Conservation (phyloP, 1,284 basidiomycete species). For the Mycosarcoma mackinlayi region DNA sequence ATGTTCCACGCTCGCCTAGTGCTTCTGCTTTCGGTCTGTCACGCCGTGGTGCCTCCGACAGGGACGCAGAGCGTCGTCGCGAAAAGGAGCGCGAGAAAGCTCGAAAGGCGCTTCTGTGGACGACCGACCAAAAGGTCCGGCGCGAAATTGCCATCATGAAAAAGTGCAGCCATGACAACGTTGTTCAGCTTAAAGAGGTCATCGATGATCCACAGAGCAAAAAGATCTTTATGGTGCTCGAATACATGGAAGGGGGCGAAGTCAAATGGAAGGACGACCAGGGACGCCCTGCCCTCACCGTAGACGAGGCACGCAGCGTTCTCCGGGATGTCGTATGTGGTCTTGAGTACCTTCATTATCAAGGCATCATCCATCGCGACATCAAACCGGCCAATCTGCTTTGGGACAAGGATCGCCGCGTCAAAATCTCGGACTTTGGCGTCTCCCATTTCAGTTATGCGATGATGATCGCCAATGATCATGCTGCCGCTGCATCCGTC, state of each 20-base stretch:
- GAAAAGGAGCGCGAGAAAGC: constrained; percentile 56
- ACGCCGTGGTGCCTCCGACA: constrained; percentile 34
- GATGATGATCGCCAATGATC: constrained; percentile 63
- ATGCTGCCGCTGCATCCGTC: constrained; percentile 17
- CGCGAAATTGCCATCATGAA: constrained; percentile 95
- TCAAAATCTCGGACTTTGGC: constrained; percentile 98
- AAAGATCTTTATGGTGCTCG: constrained; percentile 96
- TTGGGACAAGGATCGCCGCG: constrained; percentile 81
- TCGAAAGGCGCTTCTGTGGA: constrained; percentile 57
- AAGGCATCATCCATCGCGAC: constrained; percentile 98
- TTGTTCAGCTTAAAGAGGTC: constrained; percentile 91
- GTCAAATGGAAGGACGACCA: constrained; percentile 80
- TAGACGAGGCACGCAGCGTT: constrained; percentile 84
- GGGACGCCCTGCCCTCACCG: constrained; percentile 77
- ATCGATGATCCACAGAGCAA: constrained; percentile 91
- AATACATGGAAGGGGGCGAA: constrained; percentile 94
- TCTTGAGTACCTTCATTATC: constrained; percentile 92
- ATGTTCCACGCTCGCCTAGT: constrained; percentile 29
- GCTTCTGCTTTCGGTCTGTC: constrained; percentile 17
- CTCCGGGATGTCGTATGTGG: constrained; percentile 92
- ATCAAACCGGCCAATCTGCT: constrained; percentile 98
- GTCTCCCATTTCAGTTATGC: constrained; percentile 93
- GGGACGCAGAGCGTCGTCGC: constrained; percentile 39
- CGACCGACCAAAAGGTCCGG: constrained; percentile 65
- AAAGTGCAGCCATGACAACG: constrained; percentile 85